Conservation (phyloP, 441 rosid species). For the Erodium moschatum region DNA sequence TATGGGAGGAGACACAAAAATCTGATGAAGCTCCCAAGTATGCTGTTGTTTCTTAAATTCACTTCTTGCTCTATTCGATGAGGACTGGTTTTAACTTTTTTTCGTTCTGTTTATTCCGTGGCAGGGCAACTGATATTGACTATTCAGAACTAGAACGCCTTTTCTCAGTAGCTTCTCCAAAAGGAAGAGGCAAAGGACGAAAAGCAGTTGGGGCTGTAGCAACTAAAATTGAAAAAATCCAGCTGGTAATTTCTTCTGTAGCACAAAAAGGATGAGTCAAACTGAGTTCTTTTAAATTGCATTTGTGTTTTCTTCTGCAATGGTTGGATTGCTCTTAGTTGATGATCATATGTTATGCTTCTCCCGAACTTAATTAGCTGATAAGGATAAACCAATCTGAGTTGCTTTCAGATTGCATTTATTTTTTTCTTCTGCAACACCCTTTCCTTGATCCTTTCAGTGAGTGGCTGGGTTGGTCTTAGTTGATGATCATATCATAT, state of each 20-base stretch:
- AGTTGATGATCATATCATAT: neutral
- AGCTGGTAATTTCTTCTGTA: constrained; percentile 57
- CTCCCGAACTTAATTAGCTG: neutral
- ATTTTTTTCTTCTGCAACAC: neutral
- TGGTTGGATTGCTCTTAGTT: neutral
- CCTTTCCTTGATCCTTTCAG: neutral
- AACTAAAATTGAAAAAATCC: constrained; percentile 70
- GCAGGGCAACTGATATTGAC: constrained; percentile 82
- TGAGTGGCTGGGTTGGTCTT: neutral
- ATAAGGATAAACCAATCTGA: neutral
- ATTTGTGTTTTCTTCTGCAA: neutral
- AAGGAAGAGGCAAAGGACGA: constrained; percentile 36
- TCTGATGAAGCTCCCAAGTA: constrained; percentile 74
- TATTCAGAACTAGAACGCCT: constrained; percentile 81
- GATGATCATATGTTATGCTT: neutral
- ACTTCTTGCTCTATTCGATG: constrained; percentile 9
- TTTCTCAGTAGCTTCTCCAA: constrained; percentile 64
- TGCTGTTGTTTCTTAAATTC: constrained; percentile 9
- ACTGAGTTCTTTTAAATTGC: neutral
- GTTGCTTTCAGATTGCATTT: neutral
- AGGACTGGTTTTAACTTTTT: neutral
- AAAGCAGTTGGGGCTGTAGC: constrained; percentile 39
- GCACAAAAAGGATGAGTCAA: neutral
- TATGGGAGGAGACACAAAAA: constrained; percentile 90
- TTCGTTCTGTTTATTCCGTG: constrained; percentile 20